Percentiles rank a stretch among this genome's conserved stretches.
phyloP scores from a whole-genome alignment of 768 basidiomycete genomes.

The Kwoniella dejecticola region DNA sequence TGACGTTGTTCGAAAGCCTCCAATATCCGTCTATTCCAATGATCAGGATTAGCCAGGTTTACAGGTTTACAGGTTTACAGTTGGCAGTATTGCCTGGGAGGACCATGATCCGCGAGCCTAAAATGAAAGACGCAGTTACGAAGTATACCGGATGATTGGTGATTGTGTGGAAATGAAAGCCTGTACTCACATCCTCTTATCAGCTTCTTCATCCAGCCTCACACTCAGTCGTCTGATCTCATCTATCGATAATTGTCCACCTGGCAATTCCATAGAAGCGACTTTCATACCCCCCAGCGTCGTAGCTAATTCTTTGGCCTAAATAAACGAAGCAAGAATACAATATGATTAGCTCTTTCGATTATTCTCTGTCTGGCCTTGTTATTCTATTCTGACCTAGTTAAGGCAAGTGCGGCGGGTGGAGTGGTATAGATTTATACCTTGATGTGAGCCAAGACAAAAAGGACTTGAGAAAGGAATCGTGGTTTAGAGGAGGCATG shows the following conservation, averaged over 20 bases:
- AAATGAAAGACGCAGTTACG: neutral
- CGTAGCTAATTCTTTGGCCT: constrained; percentile 36
- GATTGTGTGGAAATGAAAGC: neutral
- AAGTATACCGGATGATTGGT: no score
- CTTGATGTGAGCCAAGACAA: no score
- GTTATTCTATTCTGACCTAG: no score
- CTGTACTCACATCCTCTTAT: constrained; percentile 36
- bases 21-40: constrained; percentile 19
- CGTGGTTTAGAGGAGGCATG: no score
- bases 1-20: constrained; percentile 15
- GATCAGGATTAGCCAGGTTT: neutral
- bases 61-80: no score
- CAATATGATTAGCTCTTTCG: no score
- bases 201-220: constrained; percentile 35
- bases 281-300: constrained; percentile 35
- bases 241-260: constrained; percentile 33
- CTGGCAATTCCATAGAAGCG: constrained; percentile 36
- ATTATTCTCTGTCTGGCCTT: no score
- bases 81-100: no score
- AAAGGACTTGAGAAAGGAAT: no score
- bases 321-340: no score
- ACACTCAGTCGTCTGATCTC: constrained; percentile 22
- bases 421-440: no score
- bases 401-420: no score
- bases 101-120: neutral